Base-by-base conservation (phyloP, 257 asterid species). In the Solanum arcanum region DNA sequence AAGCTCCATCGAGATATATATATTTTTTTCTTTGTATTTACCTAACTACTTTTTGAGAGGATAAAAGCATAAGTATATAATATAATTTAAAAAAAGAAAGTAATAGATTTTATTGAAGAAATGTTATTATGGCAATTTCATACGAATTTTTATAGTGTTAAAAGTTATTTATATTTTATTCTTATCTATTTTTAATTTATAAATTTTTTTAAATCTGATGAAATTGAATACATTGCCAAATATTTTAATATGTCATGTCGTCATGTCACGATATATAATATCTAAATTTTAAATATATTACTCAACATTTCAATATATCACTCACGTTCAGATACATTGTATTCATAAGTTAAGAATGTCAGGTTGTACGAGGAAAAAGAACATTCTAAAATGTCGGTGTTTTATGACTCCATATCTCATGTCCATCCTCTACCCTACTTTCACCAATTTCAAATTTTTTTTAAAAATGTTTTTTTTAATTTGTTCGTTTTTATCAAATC, bases 301-400 rank as follows among this genome's bases (percentile, higher is more conserved):
- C 10, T 9, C 3, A 41, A 18, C 11, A 2, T 52, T 2, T 7
- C 0, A 0, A 39, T 39, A 39, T 1, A 39, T 39, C 1, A 1
- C 2, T 2, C 2, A 39, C 7, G 9, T 39, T 1, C 9, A 2
- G 41, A 37, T 37, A 6, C 41, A 37, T 7, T 7, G 41, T 35
- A 33, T 33, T 33, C 8, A 7, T 8, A 9, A 70, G 78, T 16
- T 33, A 31, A 70, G 25, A 31, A 70, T 33, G 78, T 70, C 8
- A 14, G 15, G 15, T 33, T 18, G 78, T 70, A 70, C 25, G 44
- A 70, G 44, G 78, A 33, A 70, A 39, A 33, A 33, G 42, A 70
- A 70, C 23, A 70, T 70, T 70, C 78, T 33, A 33, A 70, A 15
- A 70, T 6, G 44, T 33, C 78, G 44, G 78, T 70, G 78, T 39